Base-by-base conservation (phyloP, 805 yeast species). In the Debaryomyces maramus region DNA sequence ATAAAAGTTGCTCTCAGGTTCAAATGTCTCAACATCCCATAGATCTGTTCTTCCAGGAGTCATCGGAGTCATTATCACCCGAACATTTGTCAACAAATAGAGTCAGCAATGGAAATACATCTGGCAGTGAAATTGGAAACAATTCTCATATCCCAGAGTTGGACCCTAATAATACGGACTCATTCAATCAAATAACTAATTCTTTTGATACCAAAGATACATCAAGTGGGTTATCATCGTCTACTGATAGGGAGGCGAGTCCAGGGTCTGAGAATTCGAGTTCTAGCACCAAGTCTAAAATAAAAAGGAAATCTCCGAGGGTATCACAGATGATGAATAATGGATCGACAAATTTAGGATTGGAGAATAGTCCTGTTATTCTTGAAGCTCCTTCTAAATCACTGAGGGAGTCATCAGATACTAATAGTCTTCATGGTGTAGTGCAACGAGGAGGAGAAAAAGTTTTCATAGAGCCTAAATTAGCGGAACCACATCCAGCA, bases 401-500 rank as follows among this genome's bases (percentile, higher is more conserved):
- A n/a, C 20, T 28, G 15, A 20, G 19, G 5, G 32, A 15, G 13
- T 32, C 18, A 14, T 27, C 20, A 10, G 32, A 29, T 18, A 16
- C 14, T 3, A 26, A 26, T 8, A 39, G 41, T 5, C 37, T 34
- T 3, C n/a, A 29, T 15, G 47, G 50, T 10, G 29, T 44, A 3
- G 33, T 48, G 6, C 48, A 41, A 20, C 32, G 36, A 19, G 52
- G 52, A 20, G 49, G 51, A 4, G 27, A 31, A 16, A 50, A 53
- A 24, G 60, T 58, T 21, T 78, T 80, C 60, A 57, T 66, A 15
- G 93, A 87, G 51, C 89, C 90, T 2, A 71, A 69, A 13, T 57
- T 72, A 23, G 74, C 78, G 0, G 74, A 70, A 26, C 80, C 84
- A 0, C 58, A 65, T 8, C 80, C 86, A 30, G 72, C 75, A 8